phyloP scores from a whole-genome alignment of 2,329 filamentous ascomycete species.

The Colletotrichum sp. region DNA sequence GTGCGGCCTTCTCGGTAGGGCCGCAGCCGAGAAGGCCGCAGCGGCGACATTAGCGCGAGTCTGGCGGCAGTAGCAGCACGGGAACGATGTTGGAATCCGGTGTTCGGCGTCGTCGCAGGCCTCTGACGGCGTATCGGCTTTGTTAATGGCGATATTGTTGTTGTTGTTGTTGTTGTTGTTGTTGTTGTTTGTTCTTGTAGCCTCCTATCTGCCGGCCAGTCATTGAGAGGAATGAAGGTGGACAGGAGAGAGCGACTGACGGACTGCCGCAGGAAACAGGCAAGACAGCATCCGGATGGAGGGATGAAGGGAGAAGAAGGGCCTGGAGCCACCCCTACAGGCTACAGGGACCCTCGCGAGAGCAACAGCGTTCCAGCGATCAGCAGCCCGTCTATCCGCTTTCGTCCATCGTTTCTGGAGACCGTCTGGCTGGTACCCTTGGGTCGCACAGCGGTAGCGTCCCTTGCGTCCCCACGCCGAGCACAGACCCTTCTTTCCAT shows the following conservation, averaged over 20 bases:
- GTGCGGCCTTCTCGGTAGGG: background rate
- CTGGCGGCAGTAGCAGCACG: background rate
- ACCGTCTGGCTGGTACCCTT: constrained; percentile 28
- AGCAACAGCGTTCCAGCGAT: constrained; percentile 11
- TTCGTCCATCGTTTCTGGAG: constrained; percentile 19
- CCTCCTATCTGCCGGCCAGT: background rate
- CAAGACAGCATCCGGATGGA: background rate
- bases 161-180: background rate
- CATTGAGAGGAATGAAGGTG: background rate
- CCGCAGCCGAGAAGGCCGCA: background rate
- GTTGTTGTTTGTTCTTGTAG: background rate
- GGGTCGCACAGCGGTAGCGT: constrained; percentile 23
- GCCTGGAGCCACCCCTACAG: background rate
- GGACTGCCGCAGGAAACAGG: background rate
- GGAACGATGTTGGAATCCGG: background rate
- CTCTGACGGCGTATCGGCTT: background rate
- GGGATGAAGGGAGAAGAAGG: background rate
- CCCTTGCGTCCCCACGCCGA: constrained; percentile 23
- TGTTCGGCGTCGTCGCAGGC: background rate
- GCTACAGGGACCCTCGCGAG: background rate
- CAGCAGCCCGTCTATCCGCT: constrained; percentile 13
- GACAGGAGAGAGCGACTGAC: background rate
- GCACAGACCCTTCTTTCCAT: constrained; percentile 25
- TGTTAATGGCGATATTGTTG: background rate
- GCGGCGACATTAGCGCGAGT: background rate